phyloP scores from a whole-genome alignment of 1,139 yeast species.

The Taphrina sp. region DNA sequence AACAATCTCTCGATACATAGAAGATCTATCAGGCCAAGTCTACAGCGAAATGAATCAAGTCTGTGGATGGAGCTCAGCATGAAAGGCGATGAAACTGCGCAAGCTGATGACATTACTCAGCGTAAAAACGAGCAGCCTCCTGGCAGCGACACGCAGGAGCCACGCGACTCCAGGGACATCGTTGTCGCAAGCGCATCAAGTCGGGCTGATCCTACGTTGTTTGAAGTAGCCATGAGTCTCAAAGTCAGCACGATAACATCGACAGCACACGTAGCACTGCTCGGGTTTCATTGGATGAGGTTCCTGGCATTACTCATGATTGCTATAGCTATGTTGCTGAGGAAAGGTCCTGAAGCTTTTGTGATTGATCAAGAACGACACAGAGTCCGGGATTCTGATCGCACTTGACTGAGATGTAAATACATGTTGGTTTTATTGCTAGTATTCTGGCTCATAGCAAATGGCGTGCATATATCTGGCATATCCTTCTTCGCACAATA shows the following conservation, averaged over 20 bases:
- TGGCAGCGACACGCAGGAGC: background rate
- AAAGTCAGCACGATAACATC: background rate
- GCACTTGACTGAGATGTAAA: too few species aligned
- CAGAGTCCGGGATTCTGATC: too few species aligned
- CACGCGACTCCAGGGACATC: background rate
- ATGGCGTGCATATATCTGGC: too few species aligned
- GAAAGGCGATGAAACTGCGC: background rate
- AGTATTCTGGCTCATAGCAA: too few species aligned
- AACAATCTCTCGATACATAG: too few species aligned
- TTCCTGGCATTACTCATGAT: slow-evolving; percentile 1
- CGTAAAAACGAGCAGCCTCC: background rate
- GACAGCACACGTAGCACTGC: background rate
- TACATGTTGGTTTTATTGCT: too few species aligned
- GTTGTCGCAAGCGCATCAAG: background rate
- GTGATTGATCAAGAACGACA: too few species aligned
- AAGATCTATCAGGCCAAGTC: too few species aligned
- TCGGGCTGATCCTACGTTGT: background rate
- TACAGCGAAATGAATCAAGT: slow-evolving; percentile 11
- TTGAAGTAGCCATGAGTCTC: background rate
- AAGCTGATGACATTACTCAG: too few species aligned
- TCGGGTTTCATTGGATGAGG: slow-evolving; percentile 8
- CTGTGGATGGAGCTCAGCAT: slow-evolving; percentile 6
- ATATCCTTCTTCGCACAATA: too few species aligned
- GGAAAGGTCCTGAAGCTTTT: slow-evolving; percentile 2
- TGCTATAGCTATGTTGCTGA: background rate